phyloP scores from a whole-genome alignment of 2,329 filamentous ascomycete genomes.

The Trichoderma gracile region DNA sequence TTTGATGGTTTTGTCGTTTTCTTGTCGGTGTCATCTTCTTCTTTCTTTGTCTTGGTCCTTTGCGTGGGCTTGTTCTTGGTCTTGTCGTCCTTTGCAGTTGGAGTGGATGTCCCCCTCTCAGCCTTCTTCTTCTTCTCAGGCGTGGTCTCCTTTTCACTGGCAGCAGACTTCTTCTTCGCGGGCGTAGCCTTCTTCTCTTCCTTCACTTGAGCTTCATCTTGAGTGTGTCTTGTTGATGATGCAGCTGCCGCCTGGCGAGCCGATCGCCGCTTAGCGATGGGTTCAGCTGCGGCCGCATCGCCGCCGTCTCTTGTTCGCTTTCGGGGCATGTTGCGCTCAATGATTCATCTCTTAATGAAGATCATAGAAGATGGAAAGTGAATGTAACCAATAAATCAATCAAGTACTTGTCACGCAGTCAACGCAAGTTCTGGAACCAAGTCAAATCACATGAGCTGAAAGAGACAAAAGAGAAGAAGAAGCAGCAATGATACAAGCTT shows the following conservation, averaged over 20 bases:
- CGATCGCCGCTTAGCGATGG: conserved; percentile 34
- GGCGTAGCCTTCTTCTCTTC: not conserved
- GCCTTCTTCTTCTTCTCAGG: no score
- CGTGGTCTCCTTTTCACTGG: not conserved
- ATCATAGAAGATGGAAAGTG: not conserved
- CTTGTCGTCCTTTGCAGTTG: conserved; percentile 2
- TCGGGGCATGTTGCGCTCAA: conserved; percentile 32
- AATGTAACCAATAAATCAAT: not conserved
- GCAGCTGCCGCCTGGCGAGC: conserved; percentile 31
- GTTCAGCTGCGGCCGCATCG: conserved; percentile 28
- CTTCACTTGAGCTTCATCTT: not conserved
- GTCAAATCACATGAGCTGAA: no score
- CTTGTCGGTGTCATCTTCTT: not conserved
- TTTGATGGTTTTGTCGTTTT: not conserved
- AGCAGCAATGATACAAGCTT: no score
- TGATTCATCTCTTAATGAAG: not conserved
- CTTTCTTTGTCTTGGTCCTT: not conserved
- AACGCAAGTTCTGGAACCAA: no score
- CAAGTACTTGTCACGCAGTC: no score
- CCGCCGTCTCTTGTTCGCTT: conserved; percentile 28
- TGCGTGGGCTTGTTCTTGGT: conserved; percentile 15
- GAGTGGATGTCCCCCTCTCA: no score
- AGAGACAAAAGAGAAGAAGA: no score
- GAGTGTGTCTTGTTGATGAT: not conserved
- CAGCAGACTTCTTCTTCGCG: not conserved